phyloP scores from a whole-genome alignment of 768 basidiomycete species.

The Serpula lacrymans region DNA sequence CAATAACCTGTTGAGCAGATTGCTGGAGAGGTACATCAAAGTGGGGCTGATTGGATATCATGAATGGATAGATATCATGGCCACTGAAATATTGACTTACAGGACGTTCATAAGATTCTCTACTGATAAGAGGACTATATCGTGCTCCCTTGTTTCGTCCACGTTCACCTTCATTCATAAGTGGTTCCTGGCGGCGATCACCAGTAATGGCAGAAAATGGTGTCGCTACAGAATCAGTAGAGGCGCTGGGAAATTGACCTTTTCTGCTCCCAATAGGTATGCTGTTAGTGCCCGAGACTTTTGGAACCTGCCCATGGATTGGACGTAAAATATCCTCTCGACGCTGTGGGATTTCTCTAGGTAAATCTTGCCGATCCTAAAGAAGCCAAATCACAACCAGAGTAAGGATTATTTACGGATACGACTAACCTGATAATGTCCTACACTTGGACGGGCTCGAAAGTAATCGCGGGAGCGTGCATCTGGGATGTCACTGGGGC shows the following conservation, averaged over 20 bases:
- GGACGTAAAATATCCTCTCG: neutral
- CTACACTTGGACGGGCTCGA: too few relatives aligned
- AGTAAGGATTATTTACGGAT: neutral
- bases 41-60: too few relatives aligned
- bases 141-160: too few relatives aligned
- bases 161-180: conserved; percentile 11
- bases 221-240: conserved; percentile 3
- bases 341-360: neutral
- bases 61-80: too few relatives aligned
- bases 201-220: too few relatives aligned
- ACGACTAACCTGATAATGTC: neutral
- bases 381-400: neutral
- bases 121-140: too few relatives aligned
- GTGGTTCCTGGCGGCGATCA: conserved; percentile 1
- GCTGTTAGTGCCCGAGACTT: conserved; percentile 30
- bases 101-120: conserved; percentile 17
- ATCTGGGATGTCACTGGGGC: too few relatives aligned
- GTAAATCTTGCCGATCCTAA: neutral
- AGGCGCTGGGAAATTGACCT: conserved; percentile 18
- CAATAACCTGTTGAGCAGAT: too few relatives aligned
- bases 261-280: conserved; percentile 24
- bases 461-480: too few relatives aligned
- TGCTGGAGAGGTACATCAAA: too few relatives aligned
- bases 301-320: too few relatives aligned
- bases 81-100: too few relatives aligned